Evolutionary conservation across 306 rosid species (phyloP), one percentile per base, ranked within the genome.

Genomic region (Crotalaria pallida): DNA sequence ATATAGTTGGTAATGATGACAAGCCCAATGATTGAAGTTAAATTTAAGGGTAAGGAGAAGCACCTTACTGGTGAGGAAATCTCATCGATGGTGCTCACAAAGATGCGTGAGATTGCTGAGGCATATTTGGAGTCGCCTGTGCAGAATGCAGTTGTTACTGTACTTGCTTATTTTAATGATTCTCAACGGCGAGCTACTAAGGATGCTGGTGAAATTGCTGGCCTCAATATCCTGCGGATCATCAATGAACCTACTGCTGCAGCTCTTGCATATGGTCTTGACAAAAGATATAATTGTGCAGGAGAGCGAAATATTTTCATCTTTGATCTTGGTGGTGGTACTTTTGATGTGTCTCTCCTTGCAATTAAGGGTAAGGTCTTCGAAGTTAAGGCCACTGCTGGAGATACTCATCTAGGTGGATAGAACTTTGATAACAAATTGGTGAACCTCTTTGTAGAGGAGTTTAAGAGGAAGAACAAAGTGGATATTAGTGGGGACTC

Each of bases 61-160:
- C 59, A 53, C 0, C 56, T 86, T 17, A 8, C 56, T 0, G 81
- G 84, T 0, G 90, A 86, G n/a, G n/a, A n/a, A n/a, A n/a, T n/a
- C n/a, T n/a, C n/a, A n/a, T n/a, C n/a, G n/a, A n/a, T n/a, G n/a
- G 44, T 67, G 83, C 79, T 83, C 2, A 17, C 21, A 0, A 88
- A 88, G 78, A 83, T 88, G 92, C 81, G 83, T 3, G 88, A 85
- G 79, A 76, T 79, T 38, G 86, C 86, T 0, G 88, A 88, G 71
- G 82, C 86, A n/a, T 88, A 27, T 34, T 87, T 77, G 10, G 85
- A 24, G 6, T 22, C 51, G 5, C 3, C 18, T 16, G 67, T 83
- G 4, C 69, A 76, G 61, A 83, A 83, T 11, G 87, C 82, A 1
- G 79, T 82, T 5, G 65, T 83, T 22, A 83, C 84, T 2, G 88